These are phyloP conservation scores for Ceratocystis albifundus DNA, from an alignment of 2,329 filamentous ascomycete species.

Conservation along the genomic window DNA sequence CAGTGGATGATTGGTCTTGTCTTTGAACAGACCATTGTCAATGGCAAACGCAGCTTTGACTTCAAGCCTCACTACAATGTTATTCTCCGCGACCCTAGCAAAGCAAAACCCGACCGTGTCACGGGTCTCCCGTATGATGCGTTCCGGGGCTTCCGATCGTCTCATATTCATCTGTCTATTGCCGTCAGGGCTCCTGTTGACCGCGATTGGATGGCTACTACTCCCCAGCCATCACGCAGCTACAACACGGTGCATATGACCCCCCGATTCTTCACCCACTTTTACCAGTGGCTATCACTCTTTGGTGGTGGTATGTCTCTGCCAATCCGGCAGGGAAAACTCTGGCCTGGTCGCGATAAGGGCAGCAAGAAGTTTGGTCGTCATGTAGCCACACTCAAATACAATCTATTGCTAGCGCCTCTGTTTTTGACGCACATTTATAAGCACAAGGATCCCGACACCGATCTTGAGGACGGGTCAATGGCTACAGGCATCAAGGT, in stretches of 20 bases:
- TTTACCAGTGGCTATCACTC: slow-evolving; percentile 95
- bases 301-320: slow-evolving; percentile 92
- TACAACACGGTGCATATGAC: slow-evolving; percentile 96
- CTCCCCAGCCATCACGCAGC: slow-evolving; percentile 65
- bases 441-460: slow-evolving; percentile 92
- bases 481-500: slow-evolving; percentile 95
- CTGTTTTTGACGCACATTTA: slow-evolving; percentile 95
- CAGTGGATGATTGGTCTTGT: slow-evolving; percentile 84
- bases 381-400: slow-evolving; percentile 97
- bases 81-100: slow-evolving; percentile 67
- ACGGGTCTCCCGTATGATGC: slow-evolving; percentile 63
- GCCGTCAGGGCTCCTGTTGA: slow-evolving; percentile 78
- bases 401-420: slow-evolving; percentile 82
- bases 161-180: slow-evolving; percentile 92
- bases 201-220: slow-evolving; percentile 71
- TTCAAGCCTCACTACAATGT: slow-evolving; percentile 92
- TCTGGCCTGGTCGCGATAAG: slow-evolving; percentile 90
- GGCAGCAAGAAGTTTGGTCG: slow-evolving; percentile 97
- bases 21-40: slow-evolving; percentile 72
- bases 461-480: slow-evolving; percentile 62
- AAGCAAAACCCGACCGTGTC: slow-evolving; percentile 47
- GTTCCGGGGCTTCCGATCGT: slow-evolving; percentile 90
- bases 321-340: slow-evolving; percentile 77
- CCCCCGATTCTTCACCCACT: slow-evolving; percentile 94
- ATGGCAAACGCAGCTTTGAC: slow-evolving; percentile 65